Evolutionary conservation across 352 stramenopile species (phyloP).

Genomic region (Pilasporangium apinafurcum): DNA sequence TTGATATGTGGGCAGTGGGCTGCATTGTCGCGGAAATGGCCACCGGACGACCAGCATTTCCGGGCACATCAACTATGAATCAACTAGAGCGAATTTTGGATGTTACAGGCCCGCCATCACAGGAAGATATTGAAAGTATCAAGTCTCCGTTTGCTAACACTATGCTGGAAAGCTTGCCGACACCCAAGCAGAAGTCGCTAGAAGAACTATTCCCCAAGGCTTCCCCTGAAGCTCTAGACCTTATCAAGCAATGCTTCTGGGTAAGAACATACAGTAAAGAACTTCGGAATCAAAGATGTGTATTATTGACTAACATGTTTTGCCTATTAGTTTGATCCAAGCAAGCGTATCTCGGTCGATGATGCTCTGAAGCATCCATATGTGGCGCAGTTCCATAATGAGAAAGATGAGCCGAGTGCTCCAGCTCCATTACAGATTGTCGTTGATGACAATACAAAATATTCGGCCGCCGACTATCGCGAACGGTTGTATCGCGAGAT

Average conservation of each 20-base stretch:
- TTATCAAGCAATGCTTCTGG: conserved; percentile 87
- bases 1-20: conserved; percentile 93
- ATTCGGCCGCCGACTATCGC: conserved; percentile 90
- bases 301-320: too few species aligned
- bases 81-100: conserved; percentile 96
- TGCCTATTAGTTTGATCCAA: conserved; percentile 92
- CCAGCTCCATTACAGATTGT: conserved; percentile 75
- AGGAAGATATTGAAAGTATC: conserved; percentile 89
- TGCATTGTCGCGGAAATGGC: conserved; percentile 94
- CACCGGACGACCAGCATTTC: conserved; percentile 89
- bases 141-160: conserved; percentile 90
- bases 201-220: conserved; percentile 87
- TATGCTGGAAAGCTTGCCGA: conserved; percentile 91
- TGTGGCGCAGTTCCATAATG: conserved; percentile 93
- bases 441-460: conserved; percentile 94
- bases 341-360: conserved; percentile 82
- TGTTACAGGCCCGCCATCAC: conserved; percentile 86
- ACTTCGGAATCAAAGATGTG: too few species aligned
- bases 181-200: conserved; percentile 63
- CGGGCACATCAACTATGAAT: conserved; percentile 95
- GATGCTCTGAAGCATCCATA: conserved; percentile 91
- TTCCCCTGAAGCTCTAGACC: conserved; percentile 80
- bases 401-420: conserved; percentile 88
- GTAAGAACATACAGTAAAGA: too few species aligned
- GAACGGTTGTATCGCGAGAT: conserved; percentile 92